Conservation (phyloP, 2,329 filamentous ascomycete species). For the Lasiodiplodia theobromae region DNA sequence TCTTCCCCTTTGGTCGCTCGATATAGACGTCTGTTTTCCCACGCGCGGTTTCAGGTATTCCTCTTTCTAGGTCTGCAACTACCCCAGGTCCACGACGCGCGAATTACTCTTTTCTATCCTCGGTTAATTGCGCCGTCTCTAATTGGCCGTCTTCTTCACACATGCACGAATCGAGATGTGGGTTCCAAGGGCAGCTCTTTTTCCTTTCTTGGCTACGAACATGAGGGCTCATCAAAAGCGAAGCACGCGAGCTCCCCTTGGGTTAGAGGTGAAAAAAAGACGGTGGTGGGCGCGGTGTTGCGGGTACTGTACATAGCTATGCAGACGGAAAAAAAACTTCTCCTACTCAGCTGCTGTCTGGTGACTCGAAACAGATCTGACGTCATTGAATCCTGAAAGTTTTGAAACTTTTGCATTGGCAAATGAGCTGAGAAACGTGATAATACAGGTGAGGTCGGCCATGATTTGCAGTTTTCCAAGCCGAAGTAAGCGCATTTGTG, state of each 20-base stretch:
- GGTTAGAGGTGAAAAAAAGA: slow-evolving; percentile 14
- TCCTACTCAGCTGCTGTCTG: background rate
- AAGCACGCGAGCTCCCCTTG: slow-evolving; percentile 13
- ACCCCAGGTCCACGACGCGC: slow-evolving; percentile 1
- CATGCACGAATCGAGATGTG: background rate
- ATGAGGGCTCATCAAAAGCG: slow-evolving; percentile 5
- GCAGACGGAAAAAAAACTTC: slow-evolving; percentile 22
- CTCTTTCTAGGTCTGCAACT: slow-evolving; percentile 14
- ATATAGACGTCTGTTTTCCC: slow-evolving; percentile 25
- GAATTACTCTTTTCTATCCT: slow-evolving; percentile 7
- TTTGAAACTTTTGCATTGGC: slow-evolving; percentile 12
- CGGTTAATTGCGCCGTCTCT: slow-evolving; percentile 17
- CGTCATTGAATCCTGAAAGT: background rate
- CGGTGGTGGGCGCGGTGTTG: slow-evolving; percentile 21
- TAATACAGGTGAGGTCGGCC: slow-evolving; percentile 11
- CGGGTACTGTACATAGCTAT: slow-evolving; percentile 29
- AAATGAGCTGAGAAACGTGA: slow-evolving; percentile 27
- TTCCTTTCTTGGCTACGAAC: slow-evolving; percentile 21
- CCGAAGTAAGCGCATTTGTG: background rate
- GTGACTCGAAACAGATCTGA: background rate
- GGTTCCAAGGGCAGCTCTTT: slow-evolving; percentile 19
- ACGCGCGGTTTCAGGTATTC: slow-evolving; percentile 10
- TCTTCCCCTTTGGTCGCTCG: slow-evolving; percentile 13
- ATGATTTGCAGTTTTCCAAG: background rate
- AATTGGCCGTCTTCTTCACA: slow-evolving; percentile 14